Evolutionary conservation across 1,284 basidiomycete genomes (phyloP), one percentile per base, ranked within the genome.

Genomic region (Trichosporon sp.): DNA sequence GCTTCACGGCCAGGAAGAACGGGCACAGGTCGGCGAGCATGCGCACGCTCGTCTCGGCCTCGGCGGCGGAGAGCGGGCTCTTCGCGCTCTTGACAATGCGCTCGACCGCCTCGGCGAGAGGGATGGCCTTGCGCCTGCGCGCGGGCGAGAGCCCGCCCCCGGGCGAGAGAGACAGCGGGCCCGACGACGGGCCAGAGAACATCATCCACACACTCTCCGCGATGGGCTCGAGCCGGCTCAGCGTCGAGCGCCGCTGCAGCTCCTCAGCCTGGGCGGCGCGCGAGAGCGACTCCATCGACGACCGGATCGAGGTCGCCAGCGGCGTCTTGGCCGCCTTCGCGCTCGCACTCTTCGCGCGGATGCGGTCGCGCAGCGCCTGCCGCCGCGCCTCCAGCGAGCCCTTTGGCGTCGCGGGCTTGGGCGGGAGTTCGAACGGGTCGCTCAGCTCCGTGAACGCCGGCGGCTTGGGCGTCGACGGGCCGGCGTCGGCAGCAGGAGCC

Each of bases 201-300:
- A 83, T 75, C 83, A 84, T 83, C 80, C 81, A 84, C 4, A 84
- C 81, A 23, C 74, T 79, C 70, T 85, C 83, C 0, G 84, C 84
- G 29, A 85, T 76, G 35, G 76, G 70, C 65, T 81, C 80, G 23
- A 84, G 75, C 8, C 84, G 75, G 70, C 79, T 81, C 4, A 85
- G 75, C 2, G 81, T 81, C 31, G 76, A 77, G 35, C 83, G 72
- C 32, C 82, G 73, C 66, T 82, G 81, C 18, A 85, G 73, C 72
- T 79, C 83, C 51, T 83, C 79, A 53, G 77, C 74, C 44, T 47
- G 38, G 58, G 23, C 7, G 7, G 60, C 1, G 47, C 38, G 23
- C 56, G 67, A 65, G 66, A 72, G 69, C 7, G 65, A 53, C n/a
- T 44, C 38, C 7, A 65, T 73, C 62, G 27, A 69, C 53, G 31